A percentile compares a stretch with the other conserved stretches of the same genome.
phyloP scores from a whole-genome alignment of 2,329 filamentous ascomycete genomes.

The Monilinia aucupariae region DNA sequence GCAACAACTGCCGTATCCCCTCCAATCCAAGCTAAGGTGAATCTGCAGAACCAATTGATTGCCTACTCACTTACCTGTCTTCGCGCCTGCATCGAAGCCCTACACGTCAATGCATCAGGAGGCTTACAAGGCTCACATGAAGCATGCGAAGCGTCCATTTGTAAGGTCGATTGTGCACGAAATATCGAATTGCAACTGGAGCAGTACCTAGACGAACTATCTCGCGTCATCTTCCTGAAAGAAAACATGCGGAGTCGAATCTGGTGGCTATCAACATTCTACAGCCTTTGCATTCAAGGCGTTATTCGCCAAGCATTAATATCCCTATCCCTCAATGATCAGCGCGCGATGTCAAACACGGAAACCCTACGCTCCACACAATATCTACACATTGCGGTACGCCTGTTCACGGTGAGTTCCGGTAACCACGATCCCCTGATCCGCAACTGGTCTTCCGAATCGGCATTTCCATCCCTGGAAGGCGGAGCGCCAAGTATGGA shows the following conservation, averaged over 20 bases:
- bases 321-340: background rate
- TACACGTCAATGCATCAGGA: slow-evolving; percentile 11
- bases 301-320: slow-evolving; percentile 18
- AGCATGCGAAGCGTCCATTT: slow-evolving; percentile 10
- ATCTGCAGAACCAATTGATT: slow-evolving; percentile 23
- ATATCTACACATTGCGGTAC: slow-evolving; percentile 18
- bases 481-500: background rate
- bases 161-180: slow-evolving; percentile 19
- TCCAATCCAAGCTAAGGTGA: background rate
- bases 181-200: slow-evolving; percentile 13
- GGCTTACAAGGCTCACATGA: slow-evolving; percentile 2
- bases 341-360: background rate
- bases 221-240: slow-evolving; percentile 21
- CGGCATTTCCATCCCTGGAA: background rate
- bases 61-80: slow-evolving; percentile 25
- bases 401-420: slow-evolving; percentile 20
- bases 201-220: slow-evolving; percentile 21
- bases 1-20: background rate
- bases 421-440: slow-evolving; percentile 16
- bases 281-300: slow-evolving; percentile 23
- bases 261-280: slow-evolving; percentile 24
- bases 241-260: slow-evolving; percentile 19
- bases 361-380: background rate
- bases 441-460: slow-evolving; percentile 7
- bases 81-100: slow-evolving; percentile 21